These are phyloP conservation scores for Wallacemonas sp. DNA, from an alignment of 208 protist genomes.

Conservation along the genomic window DNA sequence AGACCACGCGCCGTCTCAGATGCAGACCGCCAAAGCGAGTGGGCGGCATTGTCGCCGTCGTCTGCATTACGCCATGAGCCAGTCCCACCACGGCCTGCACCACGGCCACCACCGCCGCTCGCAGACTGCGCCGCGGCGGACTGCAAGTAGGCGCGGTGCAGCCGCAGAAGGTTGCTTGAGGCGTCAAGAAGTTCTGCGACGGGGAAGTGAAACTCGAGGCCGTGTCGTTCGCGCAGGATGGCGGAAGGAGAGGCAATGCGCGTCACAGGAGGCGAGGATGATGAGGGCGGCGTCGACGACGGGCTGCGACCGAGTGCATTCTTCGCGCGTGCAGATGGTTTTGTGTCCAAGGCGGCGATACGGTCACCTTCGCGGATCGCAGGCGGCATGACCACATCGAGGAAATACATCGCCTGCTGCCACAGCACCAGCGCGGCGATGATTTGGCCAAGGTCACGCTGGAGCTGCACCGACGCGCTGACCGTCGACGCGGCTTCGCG, in stretches of 20 bases:
- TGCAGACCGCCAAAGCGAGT: conserved; percentile 12
- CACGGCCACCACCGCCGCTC: neutral
- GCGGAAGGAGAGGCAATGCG: neutral
- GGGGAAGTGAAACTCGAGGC: conserved; percentile 1
- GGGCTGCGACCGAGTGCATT: no score
- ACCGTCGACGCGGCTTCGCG: neutral
- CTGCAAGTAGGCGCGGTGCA: conserved; percentile 9
- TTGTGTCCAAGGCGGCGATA: neutral
- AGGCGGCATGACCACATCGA: neutral
- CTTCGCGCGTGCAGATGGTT: neutral
- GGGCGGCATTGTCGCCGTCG: neutral
- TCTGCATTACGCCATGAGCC: no score
- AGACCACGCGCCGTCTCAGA: conserved; percentile 10
- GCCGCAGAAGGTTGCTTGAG: conserved; percentile 9
- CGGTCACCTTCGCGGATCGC: neutral
- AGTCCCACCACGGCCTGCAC: neutral
- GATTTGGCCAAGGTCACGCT: conserved; percentile 11
- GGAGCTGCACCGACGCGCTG: neutral
- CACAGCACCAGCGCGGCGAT: conserved; percentile 10
- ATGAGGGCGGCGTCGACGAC: no score
- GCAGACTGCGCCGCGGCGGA: neutral
- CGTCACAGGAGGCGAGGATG: no score
- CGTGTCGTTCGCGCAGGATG: neutral
- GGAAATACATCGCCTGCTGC: conserved; percentile 15
- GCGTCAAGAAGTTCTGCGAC: neutral